A percentile compares a stretch with the other conserved stretches of the same genome.
phyloP scores from a whole-genome alignment of 768 basidiomycete species.

The Mycena kentingensis region DNA sequence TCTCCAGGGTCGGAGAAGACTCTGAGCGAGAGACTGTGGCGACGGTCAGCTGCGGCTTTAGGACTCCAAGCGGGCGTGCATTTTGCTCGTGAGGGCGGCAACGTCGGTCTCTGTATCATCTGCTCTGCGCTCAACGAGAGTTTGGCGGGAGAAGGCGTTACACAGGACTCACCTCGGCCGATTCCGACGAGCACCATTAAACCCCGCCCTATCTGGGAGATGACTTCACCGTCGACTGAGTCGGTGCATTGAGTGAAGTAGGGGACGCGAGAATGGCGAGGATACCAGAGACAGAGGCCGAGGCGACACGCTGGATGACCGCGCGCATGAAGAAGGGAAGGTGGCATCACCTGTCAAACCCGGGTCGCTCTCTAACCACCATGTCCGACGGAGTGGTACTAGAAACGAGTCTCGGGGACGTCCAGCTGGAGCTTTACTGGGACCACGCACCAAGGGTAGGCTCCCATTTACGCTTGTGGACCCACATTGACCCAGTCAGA shows the following conservation, averaged over 20 bases:
- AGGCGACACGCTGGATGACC: constrained; percentile 79
- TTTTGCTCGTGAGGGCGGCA: constrained; percentile 75
- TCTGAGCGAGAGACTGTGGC: constrained; percentile 64
- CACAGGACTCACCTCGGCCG: constrained; percentile 59
- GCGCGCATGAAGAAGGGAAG: constrained; percentile 65
- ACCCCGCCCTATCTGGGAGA: constrained; percentile 83
- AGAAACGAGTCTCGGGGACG: constrained; percentile 83
- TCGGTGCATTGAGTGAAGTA: not conserved
- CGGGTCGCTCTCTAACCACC: constrained; percentile 10
- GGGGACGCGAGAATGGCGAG: not conserved
- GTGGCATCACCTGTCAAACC: constrained; percentile 2
- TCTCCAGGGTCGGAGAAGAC: constrained; percentile 65
- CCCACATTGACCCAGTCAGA: constrained; percentile 47
- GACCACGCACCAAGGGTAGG: constrained; percentile 76
- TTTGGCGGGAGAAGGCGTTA: constrained; percentile 5
- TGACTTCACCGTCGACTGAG: constrained; percentile 74
- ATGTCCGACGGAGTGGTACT: constrained; percentile 65
- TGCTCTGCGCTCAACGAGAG: constrained; percentile 37
- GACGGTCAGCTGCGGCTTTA: constrained; percentile 6
- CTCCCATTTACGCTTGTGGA: constrained; percentile 23
- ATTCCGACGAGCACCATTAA: constrained; percentile 92
- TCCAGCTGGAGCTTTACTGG: constrained; percentile 92
- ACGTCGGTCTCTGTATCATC: constrained; percentile 83
- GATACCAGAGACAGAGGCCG: constrained; percentile 81
- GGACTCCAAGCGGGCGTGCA: constrained; percentile 46